phyloP scores from a whole-genome alignment of 805 yeast species.

The Huiozyma naganishii region DNA sequence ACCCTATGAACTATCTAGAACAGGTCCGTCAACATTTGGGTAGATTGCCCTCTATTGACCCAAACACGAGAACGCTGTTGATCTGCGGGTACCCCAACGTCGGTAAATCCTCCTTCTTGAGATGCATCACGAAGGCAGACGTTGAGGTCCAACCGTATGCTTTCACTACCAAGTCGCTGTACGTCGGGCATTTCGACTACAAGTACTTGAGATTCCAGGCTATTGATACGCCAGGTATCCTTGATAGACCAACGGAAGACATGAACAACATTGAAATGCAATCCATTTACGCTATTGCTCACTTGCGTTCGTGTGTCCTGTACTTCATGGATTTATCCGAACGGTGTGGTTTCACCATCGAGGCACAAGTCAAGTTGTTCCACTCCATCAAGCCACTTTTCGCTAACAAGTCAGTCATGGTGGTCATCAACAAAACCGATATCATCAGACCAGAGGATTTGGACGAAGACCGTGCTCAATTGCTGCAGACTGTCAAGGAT shows the following conservation, averaged over 20 bases:
- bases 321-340: conserved; percentile 98
- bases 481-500: conserved; percentile 53
- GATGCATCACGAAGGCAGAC: conserved; percentile 91
- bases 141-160: conserved; percentile 99
- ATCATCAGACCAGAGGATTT: conserved; percentile 79
- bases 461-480: conserved; percentile 58
- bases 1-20: conserved; percentile 84
- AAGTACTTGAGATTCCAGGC: conserved; percentile 97
- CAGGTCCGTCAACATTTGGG: conserved; percentile 99
- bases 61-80: conserved; percentile 92
- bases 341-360: conserved; percentile 97
- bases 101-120: conserved; percentile 92
- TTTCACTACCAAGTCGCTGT: conserved; percentile 93
- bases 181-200: conserved; percentile 98
- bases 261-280: conserved; percentile 99
- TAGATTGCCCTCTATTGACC: conserved; percentile 95
- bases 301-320: conserved; percentile 88
- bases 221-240: conserved; percentile 97
- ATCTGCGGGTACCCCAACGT: conserved; percentile 99
- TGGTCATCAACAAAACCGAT: conserved; percentile 92
- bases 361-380: conserved; percentile 94
- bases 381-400: conserved; percentile 94
- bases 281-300: conserved; percentile 97
- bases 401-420: conserved; percentile 92
- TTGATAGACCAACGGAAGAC: conserved; percentile 98